Evolutionary conservation across 805 yeast species (phyloP).

Genomic region (Pichia ethanolica): DNA sequence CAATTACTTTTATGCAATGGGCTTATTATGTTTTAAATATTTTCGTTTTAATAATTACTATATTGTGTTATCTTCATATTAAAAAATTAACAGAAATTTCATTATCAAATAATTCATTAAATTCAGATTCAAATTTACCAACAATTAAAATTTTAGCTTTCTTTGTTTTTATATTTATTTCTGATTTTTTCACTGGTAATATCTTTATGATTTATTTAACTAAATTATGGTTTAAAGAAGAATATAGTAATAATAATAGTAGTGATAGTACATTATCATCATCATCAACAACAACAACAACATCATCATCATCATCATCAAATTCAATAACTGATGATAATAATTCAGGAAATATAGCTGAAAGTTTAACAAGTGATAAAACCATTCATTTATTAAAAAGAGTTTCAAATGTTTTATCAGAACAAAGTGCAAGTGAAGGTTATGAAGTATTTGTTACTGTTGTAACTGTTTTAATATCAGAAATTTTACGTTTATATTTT

Average conservation of each 20-base stretch:
- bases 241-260: neutral
- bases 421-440: constrained; percentile 58
- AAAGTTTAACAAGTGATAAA: neutral
- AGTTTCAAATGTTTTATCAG: constrained; percentile 22
- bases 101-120: constrained; percentile 30
- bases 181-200: constrained; percentile 62
- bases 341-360: no score
- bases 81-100: neutral
- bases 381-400: constrained; percentile 9
- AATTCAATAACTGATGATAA: no score
- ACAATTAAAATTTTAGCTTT: constrained; percentile 51
- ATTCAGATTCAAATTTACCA: constrained; percentile 31
- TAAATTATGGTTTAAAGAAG: constrained; percentile 55
- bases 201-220: constrained; percentile 70
- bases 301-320: neutral
- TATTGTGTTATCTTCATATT: neutral
- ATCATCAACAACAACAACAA: neutral
- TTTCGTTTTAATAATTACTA: constrained; percentile 52
- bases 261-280: no score
- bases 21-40: constrained; percentile 62
- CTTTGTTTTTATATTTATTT: constrained; percentile 51
- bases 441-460: constrained; percentile 54
- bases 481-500: constrained; percentile 50
- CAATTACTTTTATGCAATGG: constrained; percentile 78
- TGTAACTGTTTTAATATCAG: constrained; percentile 40